Evolutionary conservation across 345 rosid species (phyloP).

Genomic region (Combretum micranthum): DNA sequence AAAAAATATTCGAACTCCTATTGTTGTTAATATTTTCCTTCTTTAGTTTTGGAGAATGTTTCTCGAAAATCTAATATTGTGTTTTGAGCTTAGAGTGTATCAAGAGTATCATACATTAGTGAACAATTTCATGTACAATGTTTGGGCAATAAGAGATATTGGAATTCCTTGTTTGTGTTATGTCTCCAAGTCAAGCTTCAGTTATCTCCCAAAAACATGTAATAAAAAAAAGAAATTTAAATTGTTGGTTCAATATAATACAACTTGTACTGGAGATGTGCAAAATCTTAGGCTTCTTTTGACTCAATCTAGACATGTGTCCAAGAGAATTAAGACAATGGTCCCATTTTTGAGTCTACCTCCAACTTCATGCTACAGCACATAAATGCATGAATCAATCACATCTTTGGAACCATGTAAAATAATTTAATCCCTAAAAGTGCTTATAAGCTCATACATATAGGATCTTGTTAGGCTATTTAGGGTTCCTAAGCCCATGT

Average conservation of each 20-base stretch:
- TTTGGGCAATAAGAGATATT: conserved; percentile 1
- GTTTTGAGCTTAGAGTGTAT: not conserved
- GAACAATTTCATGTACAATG: too few relatives aligned
- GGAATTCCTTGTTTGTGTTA: not conserved
- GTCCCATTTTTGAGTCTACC: conserved; percentile 11
- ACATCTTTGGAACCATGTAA: not conserved
- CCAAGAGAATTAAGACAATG: conserved; percentile 30
- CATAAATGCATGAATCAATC: conserved; percentile 13
- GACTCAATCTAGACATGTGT: conserved; percentile 56
- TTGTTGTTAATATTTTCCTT: too few relatives aligned
- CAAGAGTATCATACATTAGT: not conserved
- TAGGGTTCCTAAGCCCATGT: conserved; percentile 9
- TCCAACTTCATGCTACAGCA: conserved; percentile 7
- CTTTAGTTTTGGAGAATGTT: conserved; percentile 1
- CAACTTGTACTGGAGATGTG: conserved; percentile 21
- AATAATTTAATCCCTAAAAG: not conserved
- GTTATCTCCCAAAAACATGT: not conserved
- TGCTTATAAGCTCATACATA: conserved; percentile 14
- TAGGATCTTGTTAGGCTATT: conserved; percentile 37
- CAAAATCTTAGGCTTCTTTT: conserved; percentile 37
- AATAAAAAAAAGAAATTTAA: not conserved
- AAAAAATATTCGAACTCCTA: too few relatives aligned
- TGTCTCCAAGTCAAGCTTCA: not conserved
- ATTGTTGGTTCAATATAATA: conserved; percentile 2
- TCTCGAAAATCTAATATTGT: conserved; percentile 3